Base-by-base conservation (phyloP, 1,284 basidiomycete genomes). In the Rhizoctonia solani region DNA sequence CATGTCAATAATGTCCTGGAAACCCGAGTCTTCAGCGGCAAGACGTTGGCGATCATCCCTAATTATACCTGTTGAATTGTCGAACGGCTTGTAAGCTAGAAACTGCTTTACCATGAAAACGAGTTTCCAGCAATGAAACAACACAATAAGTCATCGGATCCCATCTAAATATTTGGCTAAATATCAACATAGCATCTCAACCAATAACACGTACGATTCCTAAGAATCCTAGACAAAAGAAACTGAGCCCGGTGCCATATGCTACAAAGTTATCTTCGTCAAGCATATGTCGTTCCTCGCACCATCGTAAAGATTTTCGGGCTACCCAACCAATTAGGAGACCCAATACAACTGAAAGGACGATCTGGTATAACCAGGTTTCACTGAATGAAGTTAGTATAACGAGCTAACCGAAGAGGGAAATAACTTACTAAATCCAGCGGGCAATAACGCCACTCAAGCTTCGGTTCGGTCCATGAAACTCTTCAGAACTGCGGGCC, bases 81-180 rank as follows among this genome's bases (percentile, higher is more conserved):
- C 32, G 16, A 6, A n/a, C n/a, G n/a, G n/a, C n/a, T 37, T 8
- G 4, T 3, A 44, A 56, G 39, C 49, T 8, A 19, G 21, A 9
- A 21, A 52, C 21, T 13, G 34, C 13, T 25, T 9, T 56, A 56
- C 54, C 58, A 63, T 3, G 58, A 63, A 34, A 63, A 63, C 13
- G 58, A 63, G 46, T 63, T 63, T 39, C 58, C 58, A n/a, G 58
- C 58, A 23, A 63, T 63, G 27, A 63, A 63, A n/a, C 46, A 63
- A 34, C 58, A 63, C 14, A 63, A 23, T 14, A 63, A 25, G 21
- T 63, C 58, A 49, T 63, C 58, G 8, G 58, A 63, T 50, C 58
- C 58, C 4, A 63, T 63, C 58, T 63, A 41, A 5, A 25, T 8
- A n/a, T 3, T 11, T 5, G 5, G 19, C 21, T 9, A 47, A 23